A percentile compares a stretch with the other conserved stretches of the same genome.
Conservation (phyloP, 192 early-diverging fungal species). For the Coemansia sp. region DNA sequence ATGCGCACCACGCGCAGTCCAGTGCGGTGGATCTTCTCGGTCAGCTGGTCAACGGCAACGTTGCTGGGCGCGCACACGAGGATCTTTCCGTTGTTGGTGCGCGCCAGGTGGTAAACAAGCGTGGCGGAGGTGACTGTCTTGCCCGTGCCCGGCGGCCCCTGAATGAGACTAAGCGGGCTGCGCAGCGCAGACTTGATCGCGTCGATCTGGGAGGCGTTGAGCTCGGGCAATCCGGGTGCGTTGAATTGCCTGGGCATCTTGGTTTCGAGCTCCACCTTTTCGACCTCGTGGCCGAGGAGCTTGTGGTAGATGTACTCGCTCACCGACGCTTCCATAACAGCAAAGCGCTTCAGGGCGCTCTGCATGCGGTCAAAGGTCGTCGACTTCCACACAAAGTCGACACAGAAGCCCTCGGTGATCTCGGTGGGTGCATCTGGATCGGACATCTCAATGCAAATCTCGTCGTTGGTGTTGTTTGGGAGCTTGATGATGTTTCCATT, state of each 20-base stretch:
- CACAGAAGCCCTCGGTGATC: constrained; percentile 70
- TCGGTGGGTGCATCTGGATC: constrained; percentile 68
- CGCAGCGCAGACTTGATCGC: constrained; percentile 93
- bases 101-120: constrained; percentile 94
- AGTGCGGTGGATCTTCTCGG: constrained; percentile 93
- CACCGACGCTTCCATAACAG: constrained; percentile 89
- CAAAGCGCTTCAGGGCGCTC: constrained; percentile 93
- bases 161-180: constrained; percentile 91
- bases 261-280: constrained; percentile 68
- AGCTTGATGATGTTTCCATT: constrained; percentile 92
- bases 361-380: constrained; percentile 98
- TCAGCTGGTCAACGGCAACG: constrained; percentile 98
- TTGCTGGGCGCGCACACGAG: constrained; percentile 98
- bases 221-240: constrained; percentile 90
- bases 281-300: constrained; percentile 85
- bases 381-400: constrained; percentile 99
- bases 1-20: constrained; percentile 94
- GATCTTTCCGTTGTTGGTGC: constrained; percentile 86
- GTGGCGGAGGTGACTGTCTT: constrained; percentile 99
- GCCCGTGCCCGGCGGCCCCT: constrained; percentile 95
- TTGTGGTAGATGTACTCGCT: constrained; percentile 95
- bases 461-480: constrained; percentile 91
- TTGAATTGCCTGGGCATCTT: constrained; percentile 85
- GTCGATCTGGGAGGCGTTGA: constrained; percentile 95
- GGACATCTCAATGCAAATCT: constrained; percentile 89